These are phyloP conservation scores for Auriscalpium vulgare DNA, from an alignment of 768 basidiomycete species.

Conservation along the genomic window DNA sequence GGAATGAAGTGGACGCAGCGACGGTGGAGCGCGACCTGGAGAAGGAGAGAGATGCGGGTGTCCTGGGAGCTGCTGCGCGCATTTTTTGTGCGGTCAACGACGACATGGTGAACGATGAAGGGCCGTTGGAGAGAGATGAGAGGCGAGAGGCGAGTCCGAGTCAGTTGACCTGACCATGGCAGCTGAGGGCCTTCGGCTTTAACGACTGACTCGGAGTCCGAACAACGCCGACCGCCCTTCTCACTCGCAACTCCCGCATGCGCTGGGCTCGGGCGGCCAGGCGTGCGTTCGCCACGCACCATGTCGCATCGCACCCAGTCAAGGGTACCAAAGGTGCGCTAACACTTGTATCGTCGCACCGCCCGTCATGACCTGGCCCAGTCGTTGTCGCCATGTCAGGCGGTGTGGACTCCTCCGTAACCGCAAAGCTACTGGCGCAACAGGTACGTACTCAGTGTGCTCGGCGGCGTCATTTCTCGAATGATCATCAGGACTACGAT, in stretches of 20 bases:
- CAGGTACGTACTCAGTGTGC: constrained; percentile 32
- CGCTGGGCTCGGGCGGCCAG: neutral
- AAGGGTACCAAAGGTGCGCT: constrained; percentile 22
- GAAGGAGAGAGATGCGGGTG: constrained; percentile 26
- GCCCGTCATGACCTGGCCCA: constrained; percentile 20
- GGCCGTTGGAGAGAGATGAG: neutral
- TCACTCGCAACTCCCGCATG: neutral
- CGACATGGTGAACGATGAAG: constrained; percentile 31
- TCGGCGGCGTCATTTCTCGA: neutral
- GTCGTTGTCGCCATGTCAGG: constrained; percentile 93
- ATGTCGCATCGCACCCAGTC: neutral
- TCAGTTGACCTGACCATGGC: neutral
- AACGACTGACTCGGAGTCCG: constrained; percentile 21
- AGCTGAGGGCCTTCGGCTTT: neutral
- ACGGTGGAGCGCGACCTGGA: constrained; percentile 45
- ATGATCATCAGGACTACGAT: constrained; percentile 55
- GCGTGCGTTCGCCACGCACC: neutral
- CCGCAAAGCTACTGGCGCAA: constrained; percentile 67
- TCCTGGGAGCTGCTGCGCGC: constrained; percentile 35
- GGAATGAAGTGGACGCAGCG: constrained; percentile 41
- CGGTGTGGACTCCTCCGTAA: constrained; percentile 90
- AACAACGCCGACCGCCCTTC: constrained; percentile 5
- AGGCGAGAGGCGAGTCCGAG: neutral
- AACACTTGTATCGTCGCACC: neutral
- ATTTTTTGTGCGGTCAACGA: constrained; percentile 34